These are phyloP conservation scores for Persicaria tinctoria DNA, from an alignment of 148 eudicot genomes.

Conservation along the genomic window DNA sequence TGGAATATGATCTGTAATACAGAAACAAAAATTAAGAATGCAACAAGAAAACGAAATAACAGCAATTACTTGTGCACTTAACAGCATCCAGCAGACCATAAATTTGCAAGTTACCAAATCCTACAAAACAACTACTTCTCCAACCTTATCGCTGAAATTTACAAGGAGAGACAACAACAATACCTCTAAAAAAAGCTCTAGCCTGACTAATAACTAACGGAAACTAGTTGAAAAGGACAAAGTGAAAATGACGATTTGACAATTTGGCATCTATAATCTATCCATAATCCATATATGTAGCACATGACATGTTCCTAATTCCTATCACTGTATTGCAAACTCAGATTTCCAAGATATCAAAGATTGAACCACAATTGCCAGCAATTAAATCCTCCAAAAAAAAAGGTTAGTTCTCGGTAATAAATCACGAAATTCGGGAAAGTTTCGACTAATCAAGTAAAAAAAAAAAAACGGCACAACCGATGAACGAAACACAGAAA, in stretches of 20 bases:
- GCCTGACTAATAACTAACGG: not conserved
- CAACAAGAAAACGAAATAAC: not conserved
- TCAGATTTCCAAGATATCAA: not conserved
- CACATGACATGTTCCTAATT: not conserved
- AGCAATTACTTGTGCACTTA: not conserved
- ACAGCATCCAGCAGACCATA: not conserved
- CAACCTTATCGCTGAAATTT: not conserved
- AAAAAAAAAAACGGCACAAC: not conserved
- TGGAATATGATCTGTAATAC: conserved; percentile 18
- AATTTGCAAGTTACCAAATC: not conserved
- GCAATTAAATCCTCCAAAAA: not conserved
- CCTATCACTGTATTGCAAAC: too few species aligned
- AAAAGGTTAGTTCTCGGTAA: not conserved
- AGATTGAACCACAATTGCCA: not conserved
- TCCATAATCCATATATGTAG: not conserved
- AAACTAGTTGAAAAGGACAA: not conserved
- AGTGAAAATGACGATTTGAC: too few species aligned
- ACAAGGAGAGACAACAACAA: not conserved
- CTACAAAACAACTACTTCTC: not conserved
- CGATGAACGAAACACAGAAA: not conserved
- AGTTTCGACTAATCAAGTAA: not conserved
- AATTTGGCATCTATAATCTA: not conserved
- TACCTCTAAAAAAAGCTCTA: not conserved
- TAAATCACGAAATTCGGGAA: not conserved
- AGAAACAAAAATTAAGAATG: not conserved